Evolutionary conservation across 306 rosid species (phyloP), one percentile per base, ranked within the genome.

Genomic region (Trichosanthes cucumerina): DNA sequence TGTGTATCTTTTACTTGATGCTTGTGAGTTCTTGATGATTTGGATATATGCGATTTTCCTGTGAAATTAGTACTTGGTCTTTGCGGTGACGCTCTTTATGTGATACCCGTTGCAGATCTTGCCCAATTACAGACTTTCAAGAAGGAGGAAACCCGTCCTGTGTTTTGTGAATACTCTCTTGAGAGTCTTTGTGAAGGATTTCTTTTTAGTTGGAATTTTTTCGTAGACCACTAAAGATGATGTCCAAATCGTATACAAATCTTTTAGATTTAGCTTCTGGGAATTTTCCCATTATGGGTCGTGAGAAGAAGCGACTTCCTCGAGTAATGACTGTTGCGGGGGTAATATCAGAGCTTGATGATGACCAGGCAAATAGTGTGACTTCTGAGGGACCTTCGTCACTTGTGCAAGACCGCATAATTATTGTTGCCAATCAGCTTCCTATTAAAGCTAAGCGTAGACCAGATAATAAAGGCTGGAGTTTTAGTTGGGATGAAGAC

Each of bases 401-500:
- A 6, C 33, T 84, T 23, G 23, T 81, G 38, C 88, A 81, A 63
- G 91, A 88, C 79, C 88, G 90, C 12, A 66, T 88, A 49, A 88
- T 88, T 57, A 88, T 88, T 57, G 91, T 88, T 23, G 89, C 87
- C 6, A 88, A 88, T 79, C 90, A 88, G 82, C 88, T 88, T 39
- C 91, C 91, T 0, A 87, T 88, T 9, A 86, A 86, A 64, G 89
- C 90, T 2, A 86, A 84, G 81, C 85, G 89, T 16, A 83, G 89
- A 39, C 91, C 89, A 0, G 91, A 86, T 23, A 84, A 88, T 80
- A 86, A 79, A 16, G 88, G 88, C 18, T 88, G 91, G 91, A 81
- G 89, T 78, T 88, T 86, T 78, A 86, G 89, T 70, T 88, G 91
- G 90, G 91, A 88, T 49, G 89, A 88, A 79, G 91, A 88, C 80